phyloP scores from a whole-genome alignment of 371 early-diverging fungal species.

The Rhizomucor miehei region DNA sequence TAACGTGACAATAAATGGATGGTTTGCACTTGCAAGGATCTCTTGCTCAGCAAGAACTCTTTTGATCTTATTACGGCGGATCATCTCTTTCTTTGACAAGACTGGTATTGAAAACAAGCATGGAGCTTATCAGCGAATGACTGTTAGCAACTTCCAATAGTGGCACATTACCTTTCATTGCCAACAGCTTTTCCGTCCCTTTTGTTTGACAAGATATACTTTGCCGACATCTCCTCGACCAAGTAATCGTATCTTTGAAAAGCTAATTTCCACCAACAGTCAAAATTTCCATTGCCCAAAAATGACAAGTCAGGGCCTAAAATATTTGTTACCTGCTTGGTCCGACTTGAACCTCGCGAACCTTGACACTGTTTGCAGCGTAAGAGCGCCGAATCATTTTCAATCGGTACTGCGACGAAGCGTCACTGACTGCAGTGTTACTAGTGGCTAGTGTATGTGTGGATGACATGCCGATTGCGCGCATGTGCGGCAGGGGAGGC shows the following conservation, averaged over 20 bases:
- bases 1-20: slow-evolving; percentile 96
- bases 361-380: slow-evolving; percentile 78
- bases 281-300: too few species aligned
- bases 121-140: not conserved
- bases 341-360: slow-evolving; percentile 76
- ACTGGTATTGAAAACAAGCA: slow-evolving; percentile 48
- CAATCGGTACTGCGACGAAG: not conserved
- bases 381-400: slow-evolving; percentile 55
- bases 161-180: slow-evolving; percentile 81
- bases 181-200: slow-evolving; percentile 75
- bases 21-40: slow-evolving; percentile 88
- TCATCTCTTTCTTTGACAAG: slow-evolving; percentile 92
- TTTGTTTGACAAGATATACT: slow-evolving; percentile 90
- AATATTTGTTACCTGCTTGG: slow-evolving; percentile 59
- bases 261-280: slow-evolving; percentile 37
- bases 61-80: slow-evolving; percentile 92
- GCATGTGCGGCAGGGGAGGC: not conserved
- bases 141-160: not conserved
- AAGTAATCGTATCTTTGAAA: slow-evolving; percentile 79
- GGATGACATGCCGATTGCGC: slow-evolving; percentile 6
- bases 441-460: slow-evolving; percentile 8
- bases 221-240: slow-evolving; percentile 97
- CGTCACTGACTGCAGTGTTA: slow-evolving; percentile 4
- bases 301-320: too few species aligned
- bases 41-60: slow-evolving; percentile 95